Evolutionary conservation across 371 early-diverging fungal species (phyloP).

Genomic region (Apophysomyces variabilis): DNA sequence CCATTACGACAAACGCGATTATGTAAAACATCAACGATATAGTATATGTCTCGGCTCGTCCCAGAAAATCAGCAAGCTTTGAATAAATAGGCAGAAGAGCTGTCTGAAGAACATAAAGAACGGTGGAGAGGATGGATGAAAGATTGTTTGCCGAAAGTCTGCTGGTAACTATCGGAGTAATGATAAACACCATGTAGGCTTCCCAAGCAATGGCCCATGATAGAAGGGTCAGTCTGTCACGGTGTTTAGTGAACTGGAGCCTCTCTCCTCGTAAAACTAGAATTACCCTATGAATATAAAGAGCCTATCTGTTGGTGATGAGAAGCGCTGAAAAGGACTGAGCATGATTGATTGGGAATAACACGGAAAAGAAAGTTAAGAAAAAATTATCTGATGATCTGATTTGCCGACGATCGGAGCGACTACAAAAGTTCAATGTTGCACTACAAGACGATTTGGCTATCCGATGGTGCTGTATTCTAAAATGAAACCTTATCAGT

Average conservation of each 20-base stretch:
- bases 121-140: slow-evolving; percentile 17
- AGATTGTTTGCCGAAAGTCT: slow-evolving; percentile 21
- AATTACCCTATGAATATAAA: background rate
- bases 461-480: no score
- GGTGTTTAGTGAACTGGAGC: background rate
- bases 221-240: slow-evolving; percentile 1
- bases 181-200: slow-evolving; percentile 17
- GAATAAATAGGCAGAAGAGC: slow-evolving; percentile 33
- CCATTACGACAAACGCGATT: slow-evolving; percentile 24
- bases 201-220: slow-evolving; percentile 19
- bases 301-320: background rate
- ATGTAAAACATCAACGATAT: slow-evolving; percentile 24
- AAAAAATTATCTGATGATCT: slow-evolving; percentile 8
- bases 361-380: background rate
- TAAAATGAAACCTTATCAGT: no score
- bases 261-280: background rate
- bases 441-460: background rate
- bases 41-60: slow-evolving; percentile 26
- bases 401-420: slow-evolving; percentile 6
- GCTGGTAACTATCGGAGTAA: slow-evolving; percentile 14
- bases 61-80: slow-evolving; percentile 33
- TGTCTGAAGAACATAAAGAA: slow-evolving; percentile 25
- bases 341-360: background rate
- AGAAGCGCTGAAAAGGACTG: background rate
- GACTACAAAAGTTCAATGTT: background rate